Evolutionary conservation across 2,329 filamentous ascomycete genomes (phyloP), one percentile per base, ranked within the genome.

Genomic region (Fusarium kyushuense): DNA sequence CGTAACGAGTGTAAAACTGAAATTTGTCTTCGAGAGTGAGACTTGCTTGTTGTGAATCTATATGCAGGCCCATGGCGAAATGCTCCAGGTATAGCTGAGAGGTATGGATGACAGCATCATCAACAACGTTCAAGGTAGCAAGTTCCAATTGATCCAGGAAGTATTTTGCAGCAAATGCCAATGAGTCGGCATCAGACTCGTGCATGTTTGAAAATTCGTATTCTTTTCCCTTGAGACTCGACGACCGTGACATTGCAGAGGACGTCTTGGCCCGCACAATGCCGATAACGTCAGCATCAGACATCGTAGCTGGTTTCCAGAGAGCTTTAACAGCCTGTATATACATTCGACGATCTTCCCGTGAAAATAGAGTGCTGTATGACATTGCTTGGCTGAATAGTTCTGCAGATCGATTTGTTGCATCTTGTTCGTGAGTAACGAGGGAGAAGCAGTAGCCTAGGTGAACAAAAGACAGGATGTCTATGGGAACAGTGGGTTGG

Each of bases 101-200:
- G 9, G 77, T 70, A 35, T 80, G 67, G 17, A 82, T 73, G 19
- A 80, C 77, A 4, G 68, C 55, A 13, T 69, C 63, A 21, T 69
- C 64, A 5, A 52, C 35, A n/a, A 75, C 69, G 35, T 68, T 73
- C 11, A 86, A 65, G 6, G 79, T 77, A 16, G 79, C 78, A 33
- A 77, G 79, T 71, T 87, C 85, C 30, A 87, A 74, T 52, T 85
- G 82, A 72, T 87, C 85, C 21, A 88, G 75, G 58, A 86, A 87
- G 56, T 83, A 79, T 49, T 80, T 79, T 11, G 81, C 81, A 41
- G 81, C 77, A 36, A 74, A 73, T 1, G 81, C 69, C 10, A 87
- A 72, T 13, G 78, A 74, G 59, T 86, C 83, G 12, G 52, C 53
- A 58, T 47, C 70, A 21, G 55, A 13, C 16, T 49, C 42, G 9